Percentiles rank a stretch among this genome's conserved stretches.
phyloP scores from a whole-genome alignment of 2,329 filamentous ascomycete species.

The Chaetomiaceae sp. region DNA sequence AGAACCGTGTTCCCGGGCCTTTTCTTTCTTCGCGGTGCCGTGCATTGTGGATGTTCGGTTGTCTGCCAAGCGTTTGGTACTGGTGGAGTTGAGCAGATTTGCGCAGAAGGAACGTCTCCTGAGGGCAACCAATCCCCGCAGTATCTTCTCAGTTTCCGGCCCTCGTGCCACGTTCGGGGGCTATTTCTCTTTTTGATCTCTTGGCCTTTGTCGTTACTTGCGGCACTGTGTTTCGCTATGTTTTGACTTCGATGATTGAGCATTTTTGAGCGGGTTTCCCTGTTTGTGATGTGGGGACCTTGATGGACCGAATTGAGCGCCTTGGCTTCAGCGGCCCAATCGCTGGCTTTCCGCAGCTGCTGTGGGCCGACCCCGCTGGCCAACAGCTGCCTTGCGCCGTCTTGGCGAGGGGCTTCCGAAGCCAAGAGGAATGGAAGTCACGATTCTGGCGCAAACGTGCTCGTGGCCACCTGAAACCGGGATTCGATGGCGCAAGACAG shows the following conservation, averaged over 20 bases:
- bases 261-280: slow-evolving; percentile 28
- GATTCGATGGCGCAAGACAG: neutral
- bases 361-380: neutral
- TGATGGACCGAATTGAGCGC: neutral
- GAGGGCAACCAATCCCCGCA: neutral
- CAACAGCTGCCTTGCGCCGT: neutral
- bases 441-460: slow-evolving; percentile 8
- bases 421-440: neutral
- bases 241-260: slow-evolving; percentile 8
- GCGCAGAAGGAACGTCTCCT: neutral
- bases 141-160: neutral
- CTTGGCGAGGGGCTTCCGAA: slow-evolving; percentile 2
- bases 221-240: neutral
- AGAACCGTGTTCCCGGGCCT: neutral
- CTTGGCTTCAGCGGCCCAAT: slow-evolving; percentile 2
- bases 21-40: no score
- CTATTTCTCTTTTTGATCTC: neutral
- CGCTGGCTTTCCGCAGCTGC: neutral
- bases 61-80: neutral
- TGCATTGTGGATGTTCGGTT: no score
- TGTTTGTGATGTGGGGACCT: slow-evolving; percentile 9
- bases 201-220: neutral
- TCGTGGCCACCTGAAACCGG: neutral
- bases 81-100: slow-evolving; percentile 12
- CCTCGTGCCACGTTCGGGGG: neutral